Conservation (phyloP, 2,329 filamentous ascomycete genomes). For the Calonectria hawksworthii region DNA sequence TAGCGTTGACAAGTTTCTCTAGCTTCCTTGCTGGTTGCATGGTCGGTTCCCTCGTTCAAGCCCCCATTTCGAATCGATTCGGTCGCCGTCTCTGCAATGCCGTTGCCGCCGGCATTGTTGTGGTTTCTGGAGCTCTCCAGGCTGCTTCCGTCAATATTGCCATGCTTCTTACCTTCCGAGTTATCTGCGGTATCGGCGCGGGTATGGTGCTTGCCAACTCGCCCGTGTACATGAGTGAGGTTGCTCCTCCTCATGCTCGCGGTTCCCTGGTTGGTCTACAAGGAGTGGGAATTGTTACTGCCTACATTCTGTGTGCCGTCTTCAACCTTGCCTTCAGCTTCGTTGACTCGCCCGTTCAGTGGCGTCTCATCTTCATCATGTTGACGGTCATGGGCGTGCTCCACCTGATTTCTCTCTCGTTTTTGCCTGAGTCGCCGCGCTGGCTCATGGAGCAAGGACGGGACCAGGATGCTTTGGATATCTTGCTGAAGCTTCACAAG, state of each 20-base stretch:
- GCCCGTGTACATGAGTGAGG: conserved; percentile 55
- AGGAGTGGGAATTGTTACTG: conserved; percentile 49
- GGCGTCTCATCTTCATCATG: conserved; percentile 48
- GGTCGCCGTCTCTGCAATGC: conserved; percentile 32
- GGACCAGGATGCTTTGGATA: conserved; percentile 46
- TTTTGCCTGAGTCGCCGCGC: conserved; percentile 53
- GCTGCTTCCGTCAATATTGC: conserved; percentile 25
- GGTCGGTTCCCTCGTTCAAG: conserved; percentile 32
- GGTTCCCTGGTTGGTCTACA: conserved; percentile 53
- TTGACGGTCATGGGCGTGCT: conserved; percentile 40
- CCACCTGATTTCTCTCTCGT: conserved; percentile 46
- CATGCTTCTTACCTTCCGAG: conserved; percentile 30
- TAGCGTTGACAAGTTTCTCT: neutral
- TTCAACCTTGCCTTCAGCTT: conserved; percentile 28
- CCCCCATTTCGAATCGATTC: conserved; percentile 30
- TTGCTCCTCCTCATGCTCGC: conserved; percentile 52
- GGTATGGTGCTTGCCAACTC: conserved; percentile 54
- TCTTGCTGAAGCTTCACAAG: conserved; percentile 28
- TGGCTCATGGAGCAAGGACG: conserved; percentile 56
- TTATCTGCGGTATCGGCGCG: conserved; percentile 48
- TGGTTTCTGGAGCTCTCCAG: conserved; percentile 28
- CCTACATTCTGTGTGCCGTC: conserved; percentile 50
- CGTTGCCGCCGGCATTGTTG: conserved; percentile 25
- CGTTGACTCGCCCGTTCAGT: conserved; percentile 35
- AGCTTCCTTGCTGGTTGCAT: conserved; percentile 32